Evolutionary conservation across 2,329 filamentous ascomycete genomes (phyloP).

Genomic region (Verticillium alfalfae): DNA sequence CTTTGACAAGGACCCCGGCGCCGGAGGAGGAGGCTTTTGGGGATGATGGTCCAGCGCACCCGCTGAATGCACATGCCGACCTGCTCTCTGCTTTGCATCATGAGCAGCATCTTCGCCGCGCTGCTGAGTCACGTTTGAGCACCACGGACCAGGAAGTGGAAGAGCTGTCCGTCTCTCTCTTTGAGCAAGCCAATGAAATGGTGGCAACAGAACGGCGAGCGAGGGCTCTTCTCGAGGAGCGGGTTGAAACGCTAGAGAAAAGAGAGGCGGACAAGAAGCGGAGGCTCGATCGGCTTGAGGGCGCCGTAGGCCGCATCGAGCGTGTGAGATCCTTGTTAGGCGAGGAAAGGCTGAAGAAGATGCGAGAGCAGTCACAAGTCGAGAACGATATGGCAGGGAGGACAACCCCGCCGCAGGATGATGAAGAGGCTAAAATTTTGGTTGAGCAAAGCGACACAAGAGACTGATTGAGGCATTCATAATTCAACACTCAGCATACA

Average conservation of each 20-base stretch:
- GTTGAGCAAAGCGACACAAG: background rate
- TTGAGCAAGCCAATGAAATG: slow-evolving; percentile 85
- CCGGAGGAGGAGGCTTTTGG: background rate
- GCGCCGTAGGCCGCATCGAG: slow-evolving; percentile 66
- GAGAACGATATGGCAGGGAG: background rate
- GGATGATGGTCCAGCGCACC: background rate
- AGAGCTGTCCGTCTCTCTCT: slow-evolving; percentile 69
- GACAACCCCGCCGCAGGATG: background rate
- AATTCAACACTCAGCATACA: background rate
- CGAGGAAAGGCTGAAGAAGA: slow-evolving; percentile 13
- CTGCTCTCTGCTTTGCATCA: slow-evolving; percentile 59
- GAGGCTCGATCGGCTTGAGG: slow-evolving; percentile 65
- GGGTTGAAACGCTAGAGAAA: slow-evolving; percentile 62
- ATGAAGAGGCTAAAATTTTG: background rate
- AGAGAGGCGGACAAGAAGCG: slow-evolving; percentile 65
- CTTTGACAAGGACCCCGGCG: background rate
- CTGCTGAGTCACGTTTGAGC: slow-evolving; percentile 63
- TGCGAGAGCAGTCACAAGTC: background rate
- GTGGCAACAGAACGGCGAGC: slow-evolving; percentile 70
- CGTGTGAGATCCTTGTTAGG: slow-evolving; percentile 58
- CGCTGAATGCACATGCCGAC: slow-evolving; percentile 21
- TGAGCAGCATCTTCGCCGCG: slow-evolving; percentile 61
- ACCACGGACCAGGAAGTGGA: slow-evolving; percentile 70
- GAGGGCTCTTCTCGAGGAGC: slow-evolving; percentile 64
- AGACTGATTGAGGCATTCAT: background rate